Conservation (phyloP, 768 basidiomycete species). For the Pleurotus ostreatus region DNA sequence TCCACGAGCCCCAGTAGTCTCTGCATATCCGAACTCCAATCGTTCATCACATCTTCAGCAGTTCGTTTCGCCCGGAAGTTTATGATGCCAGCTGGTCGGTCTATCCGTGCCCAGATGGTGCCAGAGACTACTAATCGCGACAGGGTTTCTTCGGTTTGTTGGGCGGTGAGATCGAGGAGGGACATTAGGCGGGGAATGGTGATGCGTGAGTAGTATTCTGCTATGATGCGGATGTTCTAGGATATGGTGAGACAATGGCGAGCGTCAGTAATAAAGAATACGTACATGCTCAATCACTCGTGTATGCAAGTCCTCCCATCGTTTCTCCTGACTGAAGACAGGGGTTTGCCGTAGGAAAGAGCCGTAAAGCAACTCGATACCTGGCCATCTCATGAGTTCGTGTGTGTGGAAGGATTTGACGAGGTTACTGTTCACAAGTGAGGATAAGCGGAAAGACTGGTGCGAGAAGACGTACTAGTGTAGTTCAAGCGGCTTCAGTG, state of each 20-base stretch:
- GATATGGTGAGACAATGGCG: constrained; percentile 5
- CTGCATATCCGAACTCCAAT: constrained; percentile 97
- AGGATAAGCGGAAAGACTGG: constrained; percentile 3
- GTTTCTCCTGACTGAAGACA: constrained; percentile 73
- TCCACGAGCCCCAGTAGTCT: constrained; percentile 88
- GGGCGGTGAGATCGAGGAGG: constrained; percentile 78
- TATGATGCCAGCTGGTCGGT: constrained; percentile 87
- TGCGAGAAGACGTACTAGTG: constrained; percentile 60
- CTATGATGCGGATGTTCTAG: constrained; percentile 94
- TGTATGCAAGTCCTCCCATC: constrained; percentile 94
- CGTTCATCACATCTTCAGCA: constrained; percentile 94
- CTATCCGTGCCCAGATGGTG: constrained; percentile 90
- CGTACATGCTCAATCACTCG: constrained; percentile 95
- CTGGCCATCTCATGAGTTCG: constrained; percentile 96
- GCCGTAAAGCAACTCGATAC: constrained; percentile 86
- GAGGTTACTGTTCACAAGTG: constrained; percentile 62
- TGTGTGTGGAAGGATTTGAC: constrained; percentile 91
- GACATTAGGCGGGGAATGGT: constrained; percentile 77
- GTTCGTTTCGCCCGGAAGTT: constrained; percentile 80
- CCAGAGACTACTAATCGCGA: constrained; percentile 88
- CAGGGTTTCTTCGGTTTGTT: constrained; percentile 85
- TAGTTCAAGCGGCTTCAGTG: constrained; percentile 73
- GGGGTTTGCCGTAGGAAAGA: constrained; percentile 73
- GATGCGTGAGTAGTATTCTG: constrained; percentile 93
- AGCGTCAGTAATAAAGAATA: constrained; percentile 11